Conservation (phyloP, 257 asterid species). For the Knoxia roxburghii region DNA sequence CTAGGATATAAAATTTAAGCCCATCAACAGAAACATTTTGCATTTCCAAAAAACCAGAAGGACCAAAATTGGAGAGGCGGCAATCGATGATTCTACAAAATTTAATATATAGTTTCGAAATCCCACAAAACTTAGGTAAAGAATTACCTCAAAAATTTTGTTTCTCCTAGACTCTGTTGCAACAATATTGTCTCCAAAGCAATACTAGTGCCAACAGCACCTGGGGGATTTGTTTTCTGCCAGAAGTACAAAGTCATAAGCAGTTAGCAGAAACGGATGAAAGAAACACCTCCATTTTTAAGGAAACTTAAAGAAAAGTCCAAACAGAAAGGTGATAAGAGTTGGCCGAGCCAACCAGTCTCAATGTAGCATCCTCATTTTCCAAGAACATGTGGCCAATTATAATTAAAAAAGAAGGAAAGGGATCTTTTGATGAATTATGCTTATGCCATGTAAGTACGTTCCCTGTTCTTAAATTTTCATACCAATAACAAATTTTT, state of each 20-base stretch:
- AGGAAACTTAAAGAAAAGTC: background rate
- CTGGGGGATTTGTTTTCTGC: conserved; percentile 80
- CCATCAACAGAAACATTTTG: background rate
- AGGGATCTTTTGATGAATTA: too few species aligned
- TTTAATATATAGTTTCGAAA: background rate
- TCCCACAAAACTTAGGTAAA: background rate
- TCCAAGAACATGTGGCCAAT: too few species aligned
- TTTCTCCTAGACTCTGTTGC: conserved; percentile 55
- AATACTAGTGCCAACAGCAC: conserved; percentile 93
- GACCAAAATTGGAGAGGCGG: background rate
- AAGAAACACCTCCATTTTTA: background rate
- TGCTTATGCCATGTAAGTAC: too few species aligned
- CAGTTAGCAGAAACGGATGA: background rate
- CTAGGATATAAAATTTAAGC: background rate
- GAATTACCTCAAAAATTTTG: conserved; percentile 45
- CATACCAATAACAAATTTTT: too few species aligned
- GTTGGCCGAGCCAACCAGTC: too few species aligned
- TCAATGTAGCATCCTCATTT: too few species aligned
- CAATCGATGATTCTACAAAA: background rate
- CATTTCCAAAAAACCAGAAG: background rate
- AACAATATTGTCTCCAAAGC: conserved; percentile 83
- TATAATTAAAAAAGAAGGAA: too few species aligned
- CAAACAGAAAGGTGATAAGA: too few species aligned
- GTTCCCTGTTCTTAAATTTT: too few species aligned
- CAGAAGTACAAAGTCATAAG: conserved; percentile 15